phyloP scores from a whole-genome alignment of 2,329 filamentous ascomycete species.

The Aspergillus spinulosporus region DNA sequence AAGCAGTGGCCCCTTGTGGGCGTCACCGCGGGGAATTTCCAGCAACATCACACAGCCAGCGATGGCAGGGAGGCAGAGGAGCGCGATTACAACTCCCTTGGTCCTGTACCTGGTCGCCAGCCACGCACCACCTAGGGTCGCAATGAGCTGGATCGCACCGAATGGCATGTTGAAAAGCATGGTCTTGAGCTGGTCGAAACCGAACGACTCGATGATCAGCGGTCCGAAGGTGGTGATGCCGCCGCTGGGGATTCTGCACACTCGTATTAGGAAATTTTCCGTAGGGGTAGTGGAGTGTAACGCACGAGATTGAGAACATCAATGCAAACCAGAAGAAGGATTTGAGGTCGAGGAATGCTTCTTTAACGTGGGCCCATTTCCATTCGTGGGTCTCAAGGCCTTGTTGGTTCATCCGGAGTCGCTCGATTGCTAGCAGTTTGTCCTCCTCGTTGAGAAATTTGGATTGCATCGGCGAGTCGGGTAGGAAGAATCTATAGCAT shows the following conservation, averaged over 20 bases:
- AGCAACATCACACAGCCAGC: slow-evolving; percentile 58
- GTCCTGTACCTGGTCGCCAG: slow-evolving; percentile 55
- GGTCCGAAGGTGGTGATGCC: slow-evolving; percentile 62
- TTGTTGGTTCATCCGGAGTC: slow-evolving; percentile 54
- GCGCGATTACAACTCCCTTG: slow-evolving; percentile 57
- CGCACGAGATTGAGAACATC: slow-evolving; percentile 56
- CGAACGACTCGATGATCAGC: slow-evolving; percentile 60
- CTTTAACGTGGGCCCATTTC: slow-evolving; percentile 56
- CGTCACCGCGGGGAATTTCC: slow-evolving; percentile 47
- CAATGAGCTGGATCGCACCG: slow-evolving; percentile 60
- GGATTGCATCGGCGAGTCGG: slow-evolving; percentile 63
- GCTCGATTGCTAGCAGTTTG: slow-evolving; percentile 59
- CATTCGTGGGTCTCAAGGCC: slow-evolving; percentile 45
- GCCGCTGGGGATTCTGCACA: slow-evolving; percentile 53
- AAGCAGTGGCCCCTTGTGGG: slow-evolving; percentile 54
- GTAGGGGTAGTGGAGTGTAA: slow-evolving; percentile 1
- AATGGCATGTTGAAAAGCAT: slow-evolving; percentile 64
- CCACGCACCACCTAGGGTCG: slow-evolving; percentile 60
- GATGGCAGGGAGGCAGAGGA: slow-evolving; percentile 59
- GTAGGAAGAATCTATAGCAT: slow-evolving; percentile 52
- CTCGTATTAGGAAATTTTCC: slow-evolving; percentile 3
- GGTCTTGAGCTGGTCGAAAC: slow-evolving; percentile 56
- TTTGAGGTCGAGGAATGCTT: slow-evolving; percentile 59
- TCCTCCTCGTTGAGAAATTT: slow-evolving; percentile 59
- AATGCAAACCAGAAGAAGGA: slow-evolving; percentile 60